Percentiles rank a stretch among this genome's conserved stretches.
These are phyloP conservation scores for Neocallimastix lanati DNA, from an alignment of 192 early-diverging fungal genomes.

Conservation along the genomic window DNA sequence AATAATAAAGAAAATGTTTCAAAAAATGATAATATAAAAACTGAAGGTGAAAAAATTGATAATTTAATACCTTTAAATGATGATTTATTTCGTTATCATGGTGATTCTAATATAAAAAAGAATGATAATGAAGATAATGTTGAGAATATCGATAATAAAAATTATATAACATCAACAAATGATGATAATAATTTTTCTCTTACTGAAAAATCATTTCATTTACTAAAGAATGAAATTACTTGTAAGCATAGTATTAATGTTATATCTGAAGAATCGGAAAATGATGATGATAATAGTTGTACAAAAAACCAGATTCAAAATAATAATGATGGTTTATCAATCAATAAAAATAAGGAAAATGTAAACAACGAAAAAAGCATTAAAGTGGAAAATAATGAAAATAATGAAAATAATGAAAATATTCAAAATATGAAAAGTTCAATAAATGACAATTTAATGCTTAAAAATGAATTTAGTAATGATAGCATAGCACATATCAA, in stretches of 20 bases:
- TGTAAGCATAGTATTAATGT: not conserved
- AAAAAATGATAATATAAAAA: not conserved
- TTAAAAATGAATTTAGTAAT: not conserved
- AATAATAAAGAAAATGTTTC: not conserved
- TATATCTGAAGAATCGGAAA: not conserved
- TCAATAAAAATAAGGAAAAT: too few relatives aligned
- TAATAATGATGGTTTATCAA: too few relatives aligned
- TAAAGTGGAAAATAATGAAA: too few relatives aligned
- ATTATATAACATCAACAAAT: not conserved
- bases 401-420: too few relatives aligned
- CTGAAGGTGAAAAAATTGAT: not conserved
- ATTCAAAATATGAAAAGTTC: too few relatives aligned
- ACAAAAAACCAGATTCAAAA: too few relatives aligned
- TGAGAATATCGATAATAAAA: not conserved
- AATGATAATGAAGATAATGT: not conserved
- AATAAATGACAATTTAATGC: too few relatives aligned
- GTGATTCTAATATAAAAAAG: not conserved
- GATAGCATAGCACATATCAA: not conserved
- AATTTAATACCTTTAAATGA: not conserved
- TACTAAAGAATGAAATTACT: not conserved
- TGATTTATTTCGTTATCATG: not conserved
- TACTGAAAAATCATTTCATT: not conserved
- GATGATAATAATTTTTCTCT: not conserved
- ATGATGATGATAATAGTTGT: not conserved
- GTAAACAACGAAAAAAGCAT: too few relatives aligned